Evolutionary conservation across 2,329 filamentous ascomycete species (phyloP).

Genomic region (Neonectria faginata): DNA sequence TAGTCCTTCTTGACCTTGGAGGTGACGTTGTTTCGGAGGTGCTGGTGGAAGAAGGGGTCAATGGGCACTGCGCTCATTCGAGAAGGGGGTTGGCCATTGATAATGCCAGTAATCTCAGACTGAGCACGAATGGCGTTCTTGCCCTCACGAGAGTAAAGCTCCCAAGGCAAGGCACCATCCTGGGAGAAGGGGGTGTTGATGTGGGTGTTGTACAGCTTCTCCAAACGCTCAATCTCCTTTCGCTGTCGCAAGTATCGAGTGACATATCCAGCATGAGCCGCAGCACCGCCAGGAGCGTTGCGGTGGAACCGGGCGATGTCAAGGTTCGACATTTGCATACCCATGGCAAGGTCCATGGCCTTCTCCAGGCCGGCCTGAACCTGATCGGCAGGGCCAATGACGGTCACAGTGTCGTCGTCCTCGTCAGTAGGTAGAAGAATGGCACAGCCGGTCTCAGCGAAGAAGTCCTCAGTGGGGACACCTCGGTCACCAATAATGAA

Average conservation of each 20-base stretch:
- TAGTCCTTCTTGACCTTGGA: conserved; percentile 74
- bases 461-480: conserved; percentile 84
- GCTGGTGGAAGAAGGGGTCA: conserved; percentile 83
- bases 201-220: conserved; percentile 83
- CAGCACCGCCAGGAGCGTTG: conserved; percentile 76
- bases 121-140: conserved; percentile 85
- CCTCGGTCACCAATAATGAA: conserved; percentile 92
- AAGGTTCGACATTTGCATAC: conserved; percentile 85
- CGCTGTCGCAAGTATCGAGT: conserved; percentile 89
- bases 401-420: conserved; percentile 84
- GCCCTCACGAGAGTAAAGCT: conserved; percentile 86
- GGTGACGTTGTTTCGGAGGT: conserved; percentile 73
- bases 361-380: conserved; percentile 82
- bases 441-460: conserved; percentile 89
- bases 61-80: conserved; percentile 75
- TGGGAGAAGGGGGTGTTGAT: conserved; percentile 82
- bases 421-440: conserved; percentile 83
- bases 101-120: conserved; percentile 78
- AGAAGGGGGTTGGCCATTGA: conserved; percentile 79
- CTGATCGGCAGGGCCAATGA: conserved; percentile 82
- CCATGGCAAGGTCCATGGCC: conserved; percentile 88
- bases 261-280: conserved; percentile 84
- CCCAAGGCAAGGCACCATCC: conserved; percentile 81
- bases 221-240: conserved; percentile 83
- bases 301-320: conserved; percentile 85